phyloP scores from a whole-genome alignment of 2,329 filamentous ascomycete genomes.

The Colletotrichum sp. region DNA sequence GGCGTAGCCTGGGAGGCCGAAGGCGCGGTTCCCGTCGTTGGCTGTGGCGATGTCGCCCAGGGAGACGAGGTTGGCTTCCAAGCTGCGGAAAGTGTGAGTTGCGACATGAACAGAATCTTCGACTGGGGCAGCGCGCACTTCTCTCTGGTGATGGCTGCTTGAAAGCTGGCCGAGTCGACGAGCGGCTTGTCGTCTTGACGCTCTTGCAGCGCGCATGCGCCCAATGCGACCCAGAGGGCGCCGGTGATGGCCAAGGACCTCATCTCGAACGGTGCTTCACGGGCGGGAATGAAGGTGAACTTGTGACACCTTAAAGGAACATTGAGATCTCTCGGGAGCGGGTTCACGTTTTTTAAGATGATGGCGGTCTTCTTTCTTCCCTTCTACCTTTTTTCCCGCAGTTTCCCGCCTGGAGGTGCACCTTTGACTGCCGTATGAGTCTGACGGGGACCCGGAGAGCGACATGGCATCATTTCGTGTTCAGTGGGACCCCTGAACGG shows the following conservation, averaged over 20 bases:
- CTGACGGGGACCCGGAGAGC: not conserved
- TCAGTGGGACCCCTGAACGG: not conserved
- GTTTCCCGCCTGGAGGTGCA: too few species aligned
- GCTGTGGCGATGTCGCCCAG: constrained; percentile 34
- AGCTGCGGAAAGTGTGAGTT: constrained; percentile 26
- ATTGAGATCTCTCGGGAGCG: not conserved
- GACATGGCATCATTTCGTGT: not conserved
- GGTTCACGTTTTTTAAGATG: not conserved
- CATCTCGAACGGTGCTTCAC: not conserved
- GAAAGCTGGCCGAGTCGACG: constrained; percentile 1
- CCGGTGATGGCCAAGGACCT: not conserved
- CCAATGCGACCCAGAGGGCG: not conserved
- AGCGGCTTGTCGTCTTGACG: not conserved
- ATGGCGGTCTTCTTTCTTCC: not conserved
- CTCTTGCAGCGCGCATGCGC: not conserved
- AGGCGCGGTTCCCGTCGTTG: constrained; percentile 36
- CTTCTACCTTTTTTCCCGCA: too few species aligned
- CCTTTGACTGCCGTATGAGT: too few species aligned
- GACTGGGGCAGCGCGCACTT: not conserved
- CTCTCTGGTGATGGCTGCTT: not conserved
- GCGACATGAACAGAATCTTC: not conserved
- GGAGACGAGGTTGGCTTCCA: constrained; percentile 26
- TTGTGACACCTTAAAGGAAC: not conserved
- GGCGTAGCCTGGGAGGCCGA: constrained; percentile 33
- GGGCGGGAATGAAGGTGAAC: not conserved